Percentiles rank a stretch among this genome's conserved stretches.
Conservation (phyloP, 2,329 filamentous ascomycete genomes). For the Davidsoniella eucalypti region DNA sequence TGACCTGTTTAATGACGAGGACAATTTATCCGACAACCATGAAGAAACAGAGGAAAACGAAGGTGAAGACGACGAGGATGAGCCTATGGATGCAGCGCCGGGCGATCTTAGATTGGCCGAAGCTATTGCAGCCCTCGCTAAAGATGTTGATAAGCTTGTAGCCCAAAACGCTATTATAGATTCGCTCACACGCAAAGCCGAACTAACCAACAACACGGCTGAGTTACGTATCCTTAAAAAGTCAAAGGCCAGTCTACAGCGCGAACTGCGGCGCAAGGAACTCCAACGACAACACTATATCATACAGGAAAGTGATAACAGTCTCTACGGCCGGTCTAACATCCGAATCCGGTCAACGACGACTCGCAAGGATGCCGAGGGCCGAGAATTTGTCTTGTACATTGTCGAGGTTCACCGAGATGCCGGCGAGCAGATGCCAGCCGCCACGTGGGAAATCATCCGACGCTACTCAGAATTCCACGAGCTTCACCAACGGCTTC, state of each 20-base stretch:
- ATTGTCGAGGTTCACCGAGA: constrained; percentile 81
- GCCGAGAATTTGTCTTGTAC: constrained; percentile 85
- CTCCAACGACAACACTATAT: constrained; percentile 94
- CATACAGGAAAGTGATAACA: constrained; percentile 94
- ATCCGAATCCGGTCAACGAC: constrained; percentile 86
- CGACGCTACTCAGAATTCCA: constrained; percentile 94
- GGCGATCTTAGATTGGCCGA: constrained; percentile 87
- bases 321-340: constrained; percentile 78
- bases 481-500: constrained; percentile 78
- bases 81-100: constrained; percentile 84
- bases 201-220: constrained; percentile 90
- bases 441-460: constrained; percentile 88
- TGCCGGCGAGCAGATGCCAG: constrained; percentile 88
- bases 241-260: constrained; percentile 79
- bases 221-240: constrained; percentile 85
- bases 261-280: constrained; percentile 86
- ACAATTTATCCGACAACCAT: constrained; percentile 69
- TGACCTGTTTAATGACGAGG: constrained; percentile 80
- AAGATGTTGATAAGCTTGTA: constrained; percentile 75
- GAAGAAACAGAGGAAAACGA: constrained; percentile 49
- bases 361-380: constrained; percentile 80
- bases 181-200: constrained; percentile 81
- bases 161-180: constrained; percentile 85
- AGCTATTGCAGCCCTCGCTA: constrained; percentile 73
- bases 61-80: constrained; percentile 50